phyloP scores from a whole-genome alignment of 768 basidiomycete genomes.

The Collybia nuda region DNA sequence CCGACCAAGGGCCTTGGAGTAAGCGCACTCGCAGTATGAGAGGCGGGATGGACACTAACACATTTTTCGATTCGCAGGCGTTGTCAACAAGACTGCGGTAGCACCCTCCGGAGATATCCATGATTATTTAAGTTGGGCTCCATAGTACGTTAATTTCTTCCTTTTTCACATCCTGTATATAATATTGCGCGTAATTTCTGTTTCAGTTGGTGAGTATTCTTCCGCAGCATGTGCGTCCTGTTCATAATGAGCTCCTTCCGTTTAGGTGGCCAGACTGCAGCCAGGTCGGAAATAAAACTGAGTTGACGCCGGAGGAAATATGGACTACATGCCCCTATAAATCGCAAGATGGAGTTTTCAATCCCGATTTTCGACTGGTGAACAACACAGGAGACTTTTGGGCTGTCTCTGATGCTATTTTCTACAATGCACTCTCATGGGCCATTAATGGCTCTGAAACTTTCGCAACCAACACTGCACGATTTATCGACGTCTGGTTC shows the following conservation, averaged over 20 bases:
- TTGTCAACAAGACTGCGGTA: too few relatives aligned
- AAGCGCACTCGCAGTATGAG: too few relatives aligned
- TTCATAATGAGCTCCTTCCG: background rate
- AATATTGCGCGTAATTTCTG: background rate
- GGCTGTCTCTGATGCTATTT: slow-evolving; percentile 37
- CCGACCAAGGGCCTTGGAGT: too few relatives aligned
- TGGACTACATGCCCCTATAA: slow-evolving; percentile 47
- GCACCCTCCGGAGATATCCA: slow-evolving; percentile 21
- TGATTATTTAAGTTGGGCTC: slow-evolving; percentile 60
- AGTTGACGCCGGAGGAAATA: slow-evolving; percentile 13
- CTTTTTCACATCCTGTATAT: background rate
- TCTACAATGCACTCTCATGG: slow-evolving; percentile 46
- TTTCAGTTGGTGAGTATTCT: background rate
- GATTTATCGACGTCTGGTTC: slow-evolving; percentile 47
- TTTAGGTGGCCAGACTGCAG: too few relatives aligned
- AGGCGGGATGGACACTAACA: too few relatives aligned
- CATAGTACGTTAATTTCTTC: slow-evolving; percentile 52
- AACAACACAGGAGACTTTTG: slow-evolving; percentile 40
- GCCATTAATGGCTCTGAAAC: slow-evolving; percentile 27
- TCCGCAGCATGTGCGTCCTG: slow-evolving; percentile 44
- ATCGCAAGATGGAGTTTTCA: slow-evolving; percentile 51
- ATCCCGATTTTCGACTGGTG: slow-evolving; percentile 52
- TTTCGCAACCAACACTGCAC: slow-evolving; percentile 34
- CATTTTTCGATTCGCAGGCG: too few relatives aligned
- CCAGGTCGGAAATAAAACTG: background rate